Conservation (phyloP, 345 rosid species). For the Populus simonii region DNA sequence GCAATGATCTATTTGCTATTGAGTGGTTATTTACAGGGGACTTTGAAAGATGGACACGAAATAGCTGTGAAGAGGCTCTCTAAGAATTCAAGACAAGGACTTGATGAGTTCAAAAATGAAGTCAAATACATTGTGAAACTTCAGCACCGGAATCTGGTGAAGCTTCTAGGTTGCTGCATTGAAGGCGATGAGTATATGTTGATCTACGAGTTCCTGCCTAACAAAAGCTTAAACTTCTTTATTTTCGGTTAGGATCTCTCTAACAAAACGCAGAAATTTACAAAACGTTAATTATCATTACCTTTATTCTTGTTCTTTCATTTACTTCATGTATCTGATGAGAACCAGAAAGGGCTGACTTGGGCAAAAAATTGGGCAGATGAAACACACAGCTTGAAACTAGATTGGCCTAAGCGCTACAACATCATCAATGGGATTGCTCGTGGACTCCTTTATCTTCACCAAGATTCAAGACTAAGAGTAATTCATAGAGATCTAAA, state of each 20-base stretch:
- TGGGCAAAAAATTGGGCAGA: conserved; percentile 18
- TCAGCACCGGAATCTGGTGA: conserved; percentile 2
- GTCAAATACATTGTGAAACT: neutral
- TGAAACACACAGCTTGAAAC: conserved; percentile 5
- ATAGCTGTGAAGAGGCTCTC: conserved; percentile 6
- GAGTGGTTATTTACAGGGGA: neutral
- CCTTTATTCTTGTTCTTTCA: no score
- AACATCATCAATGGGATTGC: conserved; percentile 37
- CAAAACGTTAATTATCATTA: neutral
- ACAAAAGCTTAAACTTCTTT: neutral
- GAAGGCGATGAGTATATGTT: conserved; percentile 1
- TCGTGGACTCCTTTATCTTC: conserved; percentile 27
- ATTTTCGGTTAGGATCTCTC: neutral
- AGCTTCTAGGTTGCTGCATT: conserved; percentile 4
- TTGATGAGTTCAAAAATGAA: neutral
- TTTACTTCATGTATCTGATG: neutral
- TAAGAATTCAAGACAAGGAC: neutral
- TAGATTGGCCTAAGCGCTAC: conserved; percentile 24
- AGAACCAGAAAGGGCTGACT: neutral
- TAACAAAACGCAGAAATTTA: neutral
- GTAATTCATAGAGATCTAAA: conserved; percentile 38
- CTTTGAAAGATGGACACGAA: neutral
- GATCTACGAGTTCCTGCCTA: conserved; percentile 6
- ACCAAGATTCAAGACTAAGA: conserved; percentile 37
- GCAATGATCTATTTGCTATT: neutral